These are phyloP conservation scores for Termitomyces sp. DNA, from an alignment of 1,284 basidiomycete genomes.

Conservation along the genomic window DNA sequence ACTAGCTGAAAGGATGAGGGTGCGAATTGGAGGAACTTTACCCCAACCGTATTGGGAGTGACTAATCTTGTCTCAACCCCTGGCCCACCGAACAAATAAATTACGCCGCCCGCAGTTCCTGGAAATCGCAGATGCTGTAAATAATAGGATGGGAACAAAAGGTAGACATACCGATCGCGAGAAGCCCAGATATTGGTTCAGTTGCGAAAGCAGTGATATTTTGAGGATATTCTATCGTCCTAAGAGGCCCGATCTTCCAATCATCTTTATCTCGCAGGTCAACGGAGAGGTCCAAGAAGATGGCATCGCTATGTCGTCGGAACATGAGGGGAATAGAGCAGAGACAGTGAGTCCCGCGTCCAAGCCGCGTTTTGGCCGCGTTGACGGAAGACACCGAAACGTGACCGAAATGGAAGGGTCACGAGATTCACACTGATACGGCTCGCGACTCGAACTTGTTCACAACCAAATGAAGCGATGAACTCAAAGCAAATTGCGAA, in stretches of 20 bases:
- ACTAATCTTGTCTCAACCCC: constrained; percentile 53
- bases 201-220: constrained; percentile 60
- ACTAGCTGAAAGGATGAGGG: constrained; percentile 51
- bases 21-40: constrained; percentile 65
- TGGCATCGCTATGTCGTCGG: constrained; percentile 28
- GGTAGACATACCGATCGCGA: constrained; percentile 57
- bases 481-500: background rate
- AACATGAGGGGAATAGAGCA: constrained; percentile 26
- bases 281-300: constrained; percentile 47
- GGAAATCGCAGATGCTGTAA: background rate
- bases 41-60: constrained; percentile 44
- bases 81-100: constrained; percentile 63
- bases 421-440: background rate
- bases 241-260: constrained; percentile 49
- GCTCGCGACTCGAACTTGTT: background rate
- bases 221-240: constrained; percentile 44
- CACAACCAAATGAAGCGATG: background rate
- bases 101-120: constrained; percentile 56
- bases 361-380: background rate
- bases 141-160: background rate
- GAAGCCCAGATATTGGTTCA: constrained; percentile 68
- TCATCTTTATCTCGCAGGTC: constrained; percentile 52
- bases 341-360: background rate
- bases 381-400: background rate
- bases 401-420: background rate